phyloP scores from a whole-genome alignment of 192 early-diverging fungal genomes.

The Umbelopsis ramanniana region DNA sequence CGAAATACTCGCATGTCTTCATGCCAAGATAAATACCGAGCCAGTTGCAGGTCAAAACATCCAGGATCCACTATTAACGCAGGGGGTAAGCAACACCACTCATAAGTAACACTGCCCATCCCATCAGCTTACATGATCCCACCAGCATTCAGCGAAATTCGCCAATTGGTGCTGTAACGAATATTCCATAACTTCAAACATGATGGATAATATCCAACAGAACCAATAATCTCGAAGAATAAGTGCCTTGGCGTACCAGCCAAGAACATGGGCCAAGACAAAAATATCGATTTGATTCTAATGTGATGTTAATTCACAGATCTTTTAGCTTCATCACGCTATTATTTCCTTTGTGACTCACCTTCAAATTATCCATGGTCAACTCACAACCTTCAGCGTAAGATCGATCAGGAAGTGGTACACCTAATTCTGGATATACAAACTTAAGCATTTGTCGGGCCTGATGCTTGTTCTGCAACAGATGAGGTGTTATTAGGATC shows the following conservation, averaged over 20 bases:
- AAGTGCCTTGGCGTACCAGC: constrained; percentile 94
- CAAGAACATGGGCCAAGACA: constrained; percentile 88
- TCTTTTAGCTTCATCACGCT: not conserved
- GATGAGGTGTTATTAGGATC: not conserved
- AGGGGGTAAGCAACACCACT: not conserved
- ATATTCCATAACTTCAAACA: constrained; percentile 97
- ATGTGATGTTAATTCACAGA: not conserved
- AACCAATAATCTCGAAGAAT: constrained; percentile 94
- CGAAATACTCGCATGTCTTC: constrained; percentile 97
- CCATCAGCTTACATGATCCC: constrained; percentile 82
- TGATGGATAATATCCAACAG: constrained; percentile 94
- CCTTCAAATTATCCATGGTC: constrained; percentile 74
- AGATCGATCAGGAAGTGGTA: constrained; percentile 85
- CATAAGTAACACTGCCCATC: too few species aligned
- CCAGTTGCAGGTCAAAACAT: constrained; percentile 95
- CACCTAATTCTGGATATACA: constrained; percentile 80
- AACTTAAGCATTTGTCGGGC: constrained; percentile 80
- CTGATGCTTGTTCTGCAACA: constrained; percentile 78
- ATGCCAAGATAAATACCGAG: constrained; percentile 91
- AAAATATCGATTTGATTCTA: constrained; percentile 91
- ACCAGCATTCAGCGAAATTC: constrained; percentile 99
- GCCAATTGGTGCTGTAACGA: constrained; percentile 92
- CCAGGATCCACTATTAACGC: constrained; percentile 80
- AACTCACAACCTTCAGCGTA: constrained; percentile 91
- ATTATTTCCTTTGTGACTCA: constrained; percentile 25